Evolutionary conservation across 495 filamentous ascomycete species (phyloP).

Genomic region (Massariosphaeria phaeospora): DNA sequence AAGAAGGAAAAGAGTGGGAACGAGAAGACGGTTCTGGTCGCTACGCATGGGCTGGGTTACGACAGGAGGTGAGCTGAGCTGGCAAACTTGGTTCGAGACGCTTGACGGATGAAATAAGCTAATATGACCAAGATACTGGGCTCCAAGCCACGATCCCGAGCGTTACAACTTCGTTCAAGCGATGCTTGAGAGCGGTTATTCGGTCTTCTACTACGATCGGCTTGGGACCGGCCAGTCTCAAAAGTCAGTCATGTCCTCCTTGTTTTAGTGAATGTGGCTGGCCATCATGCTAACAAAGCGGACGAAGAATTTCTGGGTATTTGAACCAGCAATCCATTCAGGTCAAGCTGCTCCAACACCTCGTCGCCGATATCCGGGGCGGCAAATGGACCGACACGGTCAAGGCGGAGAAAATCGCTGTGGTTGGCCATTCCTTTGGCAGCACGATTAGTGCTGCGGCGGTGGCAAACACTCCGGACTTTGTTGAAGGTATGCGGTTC

Average conservation of each 20-base stretch:
- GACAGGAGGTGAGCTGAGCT: constrained; percentile 16
- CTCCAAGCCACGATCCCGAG: constrained; percentile 12
- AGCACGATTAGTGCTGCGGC: constrained; percentile 12
- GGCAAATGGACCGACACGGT: constrained; percentile 18
- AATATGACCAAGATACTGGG: constrained; percentile 27
- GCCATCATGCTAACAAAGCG: neutral
- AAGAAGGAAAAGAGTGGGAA: constrained; percentile 12
- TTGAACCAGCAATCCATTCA: constrained; percentile 18
- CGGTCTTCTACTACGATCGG: constrained; percentile 34
- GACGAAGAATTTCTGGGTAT: constrained; percentile 3
- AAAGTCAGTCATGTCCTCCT: too few relatives aligned
- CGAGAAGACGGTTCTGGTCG: constrained; percentile 25
- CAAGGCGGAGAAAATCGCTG: constrained; percentile 20
- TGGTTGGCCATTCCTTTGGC: constrained; percentile 33
- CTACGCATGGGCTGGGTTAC: constrained; percentile 30
- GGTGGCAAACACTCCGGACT: constrained; percentile 4
- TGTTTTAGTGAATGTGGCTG: too few relatives aligned
- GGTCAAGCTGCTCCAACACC: constrained; percentile 1
- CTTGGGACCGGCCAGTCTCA: constrained; percentile 26
- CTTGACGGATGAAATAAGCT: neutral
- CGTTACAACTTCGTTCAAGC: constrained; percentile 28
- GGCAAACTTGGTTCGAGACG: neutral
- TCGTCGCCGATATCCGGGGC: constrained; percentile 7
- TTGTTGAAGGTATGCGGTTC: constrained; percentile 25
- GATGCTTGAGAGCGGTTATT: constrained; percentile 28